These are phyloP conservation scores for Gypsophila paniculata DNA, from an alignment of 179 eudicot species.

Conservation along the genomic window DNA sequence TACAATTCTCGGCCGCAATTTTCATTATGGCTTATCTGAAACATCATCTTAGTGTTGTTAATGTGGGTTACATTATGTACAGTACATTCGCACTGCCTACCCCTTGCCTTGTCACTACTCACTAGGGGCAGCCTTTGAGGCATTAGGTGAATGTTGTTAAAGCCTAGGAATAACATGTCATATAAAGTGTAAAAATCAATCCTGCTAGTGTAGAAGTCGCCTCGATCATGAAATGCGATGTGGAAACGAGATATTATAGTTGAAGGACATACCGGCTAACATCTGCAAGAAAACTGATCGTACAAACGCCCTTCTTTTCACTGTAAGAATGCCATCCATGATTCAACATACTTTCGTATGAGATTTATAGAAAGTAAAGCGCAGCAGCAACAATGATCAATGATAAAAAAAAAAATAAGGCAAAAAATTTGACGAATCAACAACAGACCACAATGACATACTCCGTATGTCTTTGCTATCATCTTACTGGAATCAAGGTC, in stretches of 20 bases:
- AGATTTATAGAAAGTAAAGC: neutral
- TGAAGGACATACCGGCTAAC: slow-evolving; percentile 51
- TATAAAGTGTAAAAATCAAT: too few relatives aligned
- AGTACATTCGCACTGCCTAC: neutral
- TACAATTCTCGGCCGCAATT: too few relatives aligned
- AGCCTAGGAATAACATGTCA: neutral
- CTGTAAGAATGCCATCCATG: slow-evolving; percentile 34
- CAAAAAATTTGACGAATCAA: neutral
- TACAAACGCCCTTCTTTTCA: slow-evolving; percentile 56
- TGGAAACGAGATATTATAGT: neutral
- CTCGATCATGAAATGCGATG: neutral
- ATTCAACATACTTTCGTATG: slow-evolving; percentile 7
- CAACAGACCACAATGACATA: neutral
- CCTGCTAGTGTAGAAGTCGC: neutral
- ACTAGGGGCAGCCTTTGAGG: neutral
- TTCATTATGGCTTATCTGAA: too few relatives aligned
- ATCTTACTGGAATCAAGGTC: slow-evolving; percentile 51
- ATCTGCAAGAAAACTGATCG: slow-evolving; percentile 68
- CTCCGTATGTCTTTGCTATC: neutral
- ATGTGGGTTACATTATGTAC: neutral
- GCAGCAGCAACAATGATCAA: neutral
- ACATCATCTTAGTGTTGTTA: too few relatives aligned
- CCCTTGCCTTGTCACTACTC: neutral
- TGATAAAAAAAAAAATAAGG: neutral
- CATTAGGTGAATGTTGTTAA: neutral